Conservation (phyloP, 306 rosid genomes). For the Prunus campanulata region DNA sequence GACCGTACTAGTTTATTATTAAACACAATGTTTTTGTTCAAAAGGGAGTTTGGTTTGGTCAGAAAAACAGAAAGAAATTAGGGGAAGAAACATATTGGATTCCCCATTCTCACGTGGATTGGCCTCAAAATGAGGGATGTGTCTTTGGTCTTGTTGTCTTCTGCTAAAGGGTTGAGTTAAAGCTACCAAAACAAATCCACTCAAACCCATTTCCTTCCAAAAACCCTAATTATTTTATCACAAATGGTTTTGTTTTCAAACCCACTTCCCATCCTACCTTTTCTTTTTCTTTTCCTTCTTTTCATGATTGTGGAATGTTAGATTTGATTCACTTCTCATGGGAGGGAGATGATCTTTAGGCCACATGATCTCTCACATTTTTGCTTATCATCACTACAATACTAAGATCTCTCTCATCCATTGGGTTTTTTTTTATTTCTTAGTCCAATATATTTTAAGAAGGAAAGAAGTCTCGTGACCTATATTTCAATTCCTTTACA, state of each 20-base stretch:
- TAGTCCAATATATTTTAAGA: not conserved
- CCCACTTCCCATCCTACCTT: not conserved
- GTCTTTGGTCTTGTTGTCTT: constrained; percentile 27
- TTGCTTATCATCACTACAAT: constrained; percentile 14
- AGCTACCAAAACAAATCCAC: constrained; percentile 38
- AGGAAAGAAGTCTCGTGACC: not conserved
- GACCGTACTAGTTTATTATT: not conserved
- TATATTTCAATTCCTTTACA: not conserved
- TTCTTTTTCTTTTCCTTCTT: constrained; percentile 40
- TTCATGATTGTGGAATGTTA: constrained; percentile 57
- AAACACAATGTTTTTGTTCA: not conserved
- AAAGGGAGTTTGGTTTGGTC: constrained; percentile 30
- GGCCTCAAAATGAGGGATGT: constrained; percentile 83
- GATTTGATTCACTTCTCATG: constrained; percentile 32
- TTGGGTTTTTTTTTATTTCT: not conserved
- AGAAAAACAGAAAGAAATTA: not conserved
- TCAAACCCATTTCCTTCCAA: constrained; percentile 22
- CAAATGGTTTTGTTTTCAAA: constrained; percentile 10
- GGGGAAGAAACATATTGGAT: constrained; percentile 24
- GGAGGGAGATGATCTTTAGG: constrained; percentile 30
- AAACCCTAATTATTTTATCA: constrained; percentile 35
- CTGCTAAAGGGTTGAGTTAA: constrained; percentile 26
- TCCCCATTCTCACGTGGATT: constrained; percentile 70
- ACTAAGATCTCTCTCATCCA: not conserved
- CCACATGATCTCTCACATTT: constrained; percentile 35